phyloP scores from a whole-genome alignment of 2,329 filamentous ascomycete genomes.

The Alternaria ventricosa region DNA sequence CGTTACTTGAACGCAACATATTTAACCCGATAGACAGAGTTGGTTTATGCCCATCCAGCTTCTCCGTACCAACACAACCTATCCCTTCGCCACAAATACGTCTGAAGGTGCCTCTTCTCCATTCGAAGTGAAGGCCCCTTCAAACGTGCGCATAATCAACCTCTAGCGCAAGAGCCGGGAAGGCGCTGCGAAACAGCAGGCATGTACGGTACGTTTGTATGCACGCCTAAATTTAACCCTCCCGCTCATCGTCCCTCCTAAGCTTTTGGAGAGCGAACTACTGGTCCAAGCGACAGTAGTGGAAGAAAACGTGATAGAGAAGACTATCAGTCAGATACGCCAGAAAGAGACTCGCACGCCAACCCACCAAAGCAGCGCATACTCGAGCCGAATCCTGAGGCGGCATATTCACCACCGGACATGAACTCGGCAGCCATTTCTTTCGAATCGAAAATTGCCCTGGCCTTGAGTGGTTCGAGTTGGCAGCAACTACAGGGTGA shows the following conservation, averaged over 20 bases:
- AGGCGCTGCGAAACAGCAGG: neutral
- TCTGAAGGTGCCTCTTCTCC: neutral
- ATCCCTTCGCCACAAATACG: neutral
- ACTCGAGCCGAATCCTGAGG: neutral
- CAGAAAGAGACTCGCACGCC: neutral
- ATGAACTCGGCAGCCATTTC: slow-evolving; percentile 11
- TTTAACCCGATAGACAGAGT: neutral
- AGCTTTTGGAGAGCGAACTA: neutral
- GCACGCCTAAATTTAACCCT: neutral
- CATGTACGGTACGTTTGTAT: neutral
- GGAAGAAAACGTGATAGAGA: neutral
- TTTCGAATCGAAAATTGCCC: slow-evolving; percentile 20
- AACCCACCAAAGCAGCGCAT: neutral
- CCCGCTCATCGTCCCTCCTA: neutral
- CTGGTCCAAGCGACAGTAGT: neutral
- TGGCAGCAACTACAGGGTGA: slow-evolving; percentile 20
- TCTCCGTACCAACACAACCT: neutral
- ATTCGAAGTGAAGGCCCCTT: neutral
- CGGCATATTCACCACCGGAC: neutral
- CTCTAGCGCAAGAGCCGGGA: neutral
- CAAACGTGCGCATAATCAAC: neutral
- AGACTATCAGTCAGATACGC: neutral
- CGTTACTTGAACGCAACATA: neutral
- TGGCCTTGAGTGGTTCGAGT: slow-evolving; percentile 16
- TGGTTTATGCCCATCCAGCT: neutral